phyloP scores from a whole-genome alignment of 208 protist genomes.

The Wallacemonas collosoma region DNA sequence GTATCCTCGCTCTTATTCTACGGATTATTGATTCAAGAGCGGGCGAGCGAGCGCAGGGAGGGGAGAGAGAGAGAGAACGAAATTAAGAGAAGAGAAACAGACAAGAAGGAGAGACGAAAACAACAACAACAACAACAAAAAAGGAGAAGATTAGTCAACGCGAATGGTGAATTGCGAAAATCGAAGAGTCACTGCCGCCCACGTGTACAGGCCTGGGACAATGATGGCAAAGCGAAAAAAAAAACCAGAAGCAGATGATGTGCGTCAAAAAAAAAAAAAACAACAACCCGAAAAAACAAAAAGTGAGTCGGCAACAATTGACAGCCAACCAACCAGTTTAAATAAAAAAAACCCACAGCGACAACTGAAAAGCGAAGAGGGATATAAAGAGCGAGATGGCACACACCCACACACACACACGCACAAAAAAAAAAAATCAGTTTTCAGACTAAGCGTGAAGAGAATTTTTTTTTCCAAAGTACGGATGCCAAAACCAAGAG shows the following conservation, averaged over 20 bases:
- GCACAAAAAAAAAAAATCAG: not conserved
- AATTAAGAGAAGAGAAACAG: conserved; percentile 10
- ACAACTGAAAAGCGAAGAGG: not conserved
- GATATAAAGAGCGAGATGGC: not conserved
- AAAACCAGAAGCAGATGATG: not conserved
- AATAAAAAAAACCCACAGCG: not conserved
- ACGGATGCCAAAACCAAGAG: no score
- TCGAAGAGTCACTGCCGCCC: no score
- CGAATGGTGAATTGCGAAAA: no score
- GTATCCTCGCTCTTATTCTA: no score
- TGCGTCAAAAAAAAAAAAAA: conserved; percentile 10
- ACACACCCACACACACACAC: not conserved
- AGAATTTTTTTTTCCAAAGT: no score
- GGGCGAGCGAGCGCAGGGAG: not conserved
- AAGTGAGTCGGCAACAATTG: not conserved
- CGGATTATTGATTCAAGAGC: no score
- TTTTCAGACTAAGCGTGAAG: not conserved
- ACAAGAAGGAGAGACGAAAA: not conserved
- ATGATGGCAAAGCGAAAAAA: not conserved
- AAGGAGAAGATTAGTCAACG: no score
- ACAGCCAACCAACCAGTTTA: no score
- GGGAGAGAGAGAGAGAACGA: not conserved
- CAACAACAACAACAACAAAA: no score
- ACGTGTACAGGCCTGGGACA: no score
- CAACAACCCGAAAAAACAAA: conserved; percentile 12